Percentiles rank a stretch among this genome's conserved stretches.
Conservation (phyloP, 2,329 filamentous ascomycete species). For the Penicillium freii region DNA sequence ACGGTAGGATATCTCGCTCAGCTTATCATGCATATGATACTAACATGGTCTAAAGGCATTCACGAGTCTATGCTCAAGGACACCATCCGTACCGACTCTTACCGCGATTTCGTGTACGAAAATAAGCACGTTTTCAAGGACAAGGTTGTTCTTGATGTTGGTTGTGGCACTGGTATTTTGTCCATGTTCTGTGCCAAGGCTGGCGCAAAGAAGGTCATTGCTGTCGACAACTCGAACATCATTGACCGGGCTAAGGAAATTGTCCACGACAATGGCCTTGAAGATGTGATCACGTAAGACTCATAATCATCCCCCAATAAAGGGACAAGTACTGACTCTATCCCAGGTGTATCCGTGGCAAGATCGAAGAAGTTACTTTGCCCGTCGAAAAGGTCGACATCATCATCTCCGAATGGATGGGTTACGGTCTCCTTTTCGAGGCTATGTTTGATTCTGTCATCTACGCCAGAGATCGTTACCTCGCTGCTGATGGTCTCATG, state of each 20-base stretch:
- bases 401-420: constrained; percentile 98
- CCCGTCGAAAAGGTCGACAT: constrained; percentile 83
- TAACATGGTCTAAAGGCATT: constrained; percentile 60
- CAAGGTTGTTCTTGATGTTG: constrained; percentile 87
- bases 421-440: constrained; percentile 88
- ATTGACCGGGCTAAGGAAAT: constrained; percentile 84
- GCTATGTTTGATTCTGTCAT: constrained; percentile 94
- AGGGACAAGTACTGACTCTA: constrained; percentile 9
- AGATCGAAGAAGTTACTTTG: constrained; percentile 80
- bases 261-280: constrained; percentile 74
- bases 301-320: too few species aligned
- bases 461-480: constrained; percentile 81
- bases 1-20: constrained; percentile 51
- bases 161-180: constrained; percentile 80
- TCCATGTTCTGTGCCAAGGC: constrained; percentile 94
- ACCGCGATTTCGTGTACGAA: constrained; percentile 91
- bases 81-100: constrained; percentile 79
- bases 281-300: constrained; percentile 65
- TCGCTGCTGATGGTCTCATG: constrained; percentile 75
- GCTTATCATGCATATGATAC: neutral
- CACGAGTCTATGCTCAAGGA: constrained; percentile 97
- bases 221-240: constrained; percentile 89
- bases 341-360: constrained; percentile 67
- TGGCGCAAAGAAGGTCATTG: constrained; percentile 80
- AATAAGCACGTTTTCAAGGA: constrained; percentile 84